phyloP scores from a whole-genome alignment of 345 rosid species.

The Linum tenue region DNA sequence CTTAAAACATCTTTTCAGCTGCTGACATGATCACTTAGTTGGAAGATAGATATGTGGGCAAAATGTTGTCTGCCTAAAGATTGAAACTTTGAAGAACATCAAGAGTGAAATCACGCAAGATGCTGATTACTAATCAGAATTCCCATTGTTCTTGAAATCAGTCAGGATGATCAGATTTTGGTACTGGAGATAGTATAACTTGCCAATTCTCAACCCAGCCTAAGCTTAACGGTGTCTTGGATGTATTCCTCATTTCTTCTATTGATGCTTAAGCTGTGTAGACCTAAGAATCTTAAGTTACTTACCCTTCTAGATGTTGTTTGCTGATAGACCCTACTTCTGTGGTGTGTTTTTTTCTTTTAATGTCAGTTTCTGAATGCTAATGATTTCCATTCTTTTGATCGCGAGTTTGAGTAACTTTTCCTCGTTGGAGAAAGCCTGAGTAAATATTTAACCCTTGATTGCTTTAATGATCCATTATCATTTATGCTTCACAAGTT shows the following conservation, averaged over 20 bases:
- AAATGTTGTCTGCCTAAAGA: neutral
- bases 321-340: neutral
- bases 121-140: neutral
- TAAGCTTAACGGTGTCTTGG: too few species aligned
- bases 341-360: neutral
- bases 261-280: too few species aligned
- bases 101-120: neutral
- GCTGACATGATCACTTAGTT: neutral
- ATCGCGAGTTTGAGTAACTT: neutral
- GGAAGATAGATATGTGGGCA: neutral
- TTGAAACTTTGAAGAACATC: neutral
- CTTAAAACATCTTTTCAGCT: neutral
- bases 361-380: too few species aligned
- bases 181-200: too few species aligned
- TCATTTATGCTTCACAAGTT: too few species aligned
- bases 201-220: too few species aligned
- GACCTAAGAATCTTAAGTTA: neutral
- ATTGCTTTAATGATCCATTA: too few species aligned
- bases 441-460: too few species aligned
- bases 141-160: neutral
- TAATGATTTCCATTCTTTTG: neutral
- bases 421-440: too few species aligned
- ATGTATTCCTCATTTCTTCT: too few species aligned
- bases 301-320: neutral
- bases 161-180: neutral